Conservation (phyloP, 768 basidiomycete genomes). For the Mycena capillaripes region DNA sequence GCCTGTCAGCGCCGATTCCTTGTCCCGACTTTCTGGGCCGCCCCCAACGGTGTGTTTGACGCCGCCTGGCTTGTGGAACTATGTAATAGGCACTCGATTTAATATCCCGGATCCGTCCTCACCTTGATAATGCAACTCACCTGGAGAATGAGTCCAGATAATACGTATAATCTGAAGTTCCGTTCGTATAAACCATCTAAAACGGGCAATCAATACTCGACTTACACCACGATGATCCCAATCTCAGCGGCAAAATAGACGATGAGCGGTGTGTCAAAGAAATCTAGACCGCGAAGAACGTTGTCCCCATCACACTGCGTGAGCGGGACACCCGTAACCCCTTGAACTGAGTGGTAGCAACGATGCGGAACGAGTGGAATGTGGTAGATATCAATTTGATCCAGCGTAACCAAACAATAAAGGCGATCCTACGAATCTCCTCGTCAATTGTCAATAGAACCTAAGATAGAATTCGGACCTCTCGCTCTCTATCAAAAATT, state of each 20-base stretch:
- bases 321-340: constrained; percentile 44
- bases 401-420: constrained; percentile 52
- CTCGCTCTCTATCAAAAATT: constrained; percentile 62
- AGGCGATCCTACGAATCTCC: constrained; percentile 28
- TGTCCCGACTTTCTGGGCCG: constrained; percentile 18
- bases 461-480: constrained; percentile 38
- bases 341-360: constrained; percentile 54
- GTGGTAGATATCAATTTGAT: constrained; percentile 54
- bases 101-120: background rate
- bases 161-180: constrained; percentile 31
- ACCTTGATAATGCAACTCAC: background rate
- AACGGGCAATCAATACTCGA: background rate
- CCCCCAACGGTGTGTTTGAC: constrained; percentile 31
- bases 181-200: background rate
- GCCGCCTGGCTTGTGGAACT: constrained; percentile 36
- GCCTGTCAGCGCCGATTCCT: constrained; percentile 30
- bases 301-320: constrained; percentile 52
- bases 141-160: constrained; percentile 39
- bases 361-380: constrained; percentile 54
- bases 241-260: constrained; percentile 41
- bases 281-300: constrained; percentile 50
- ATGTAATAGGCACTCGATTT: background rate
- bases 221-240: constrained; percentile 45
- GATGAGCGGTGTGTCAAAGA: constrained; percentile 43
- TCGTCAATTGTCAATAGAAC: background rate